Evolutionary conservation across 495 filamentous ascomycete species (phyloP), one percentile per base, ranked within the genome.

Genomic region (Penicillium coffeae): DNA sequence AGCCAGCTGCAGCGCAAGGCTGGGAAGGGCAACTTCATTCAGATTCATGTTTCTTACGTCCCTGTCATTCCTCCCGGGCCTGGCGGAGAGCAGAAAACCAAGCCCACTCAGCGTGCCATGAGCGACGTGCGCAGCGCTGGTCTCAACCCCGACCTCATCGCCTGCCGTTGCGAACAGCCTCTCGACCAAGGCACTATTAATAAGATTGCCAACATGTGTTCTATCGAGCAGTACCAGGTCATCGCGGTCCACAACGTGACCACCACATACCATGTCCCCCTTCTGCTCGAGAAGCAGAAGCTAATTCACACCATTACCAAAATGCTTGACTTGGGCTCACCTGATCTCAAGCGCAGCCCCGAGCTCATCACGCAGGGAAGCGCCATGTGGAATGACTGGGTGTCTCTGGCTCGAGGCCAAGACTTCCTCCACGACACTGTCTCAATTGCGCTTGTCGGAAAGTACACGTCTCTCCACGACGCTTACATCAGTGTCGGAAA

Each of bases 31-130:
- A 93, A 95, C 68, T 95, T 96, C 66, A 59, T 89, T 52, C 83
- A 88, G 64, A 95, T 89, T 81, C 62, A 59, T 34, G 52, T 58
- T 40, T 62, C 51, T 18, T 47, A 48, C 13, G 58, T 60, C 68
- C 63, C 63, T 3, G 56, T 61, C 32, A 62, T 84, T 25, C 51
- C 44, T 30, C 44, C 44, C 9, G 44, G 44, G 6, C 44, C 44
- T 37, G 44, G 52, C 9, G 55, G 49, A 18, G 93, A 97, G 72
- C 81, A 93, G 69, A 98, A 97, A 82, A 96, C 90, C 12, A 98
- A 98, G 68, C 93, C 93, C 1, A 97, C 93, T 0, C 93, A 97
- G 64, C 78, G 86, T 52, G 89, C 93, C 30, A 90, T 96, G 64
- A 84, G 83, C 54, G 81, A 87, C 51, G 84, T 87, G 33, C 79